Percentiles rank a stretch among this genome's conserved stretches.
phyloP scores from a whole-genome alignment of 176 grass and related monocot species.

The Cocos nucifera region DNA sequence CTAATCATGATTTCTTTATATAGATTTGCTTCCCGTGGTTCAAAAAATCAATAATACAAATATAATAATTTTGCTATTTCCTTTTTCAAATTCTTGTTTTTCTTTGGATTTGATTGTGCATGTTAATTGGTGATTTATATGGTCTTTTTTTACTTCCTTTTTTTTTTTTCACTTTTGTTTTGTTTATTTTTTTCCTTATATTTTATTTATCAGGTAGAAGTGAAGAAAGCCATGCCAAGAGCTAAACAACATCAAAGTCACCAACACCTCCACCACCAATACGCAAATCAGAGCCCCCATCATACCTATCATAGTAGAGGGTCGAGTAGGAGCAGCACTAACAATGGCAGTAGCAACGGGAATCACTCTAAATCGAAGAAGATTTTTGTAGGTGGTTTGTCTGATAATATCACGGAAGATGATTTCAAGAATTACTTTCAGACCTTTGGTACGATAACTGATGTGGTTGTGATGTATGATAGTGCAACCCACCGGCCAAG shows the following conservation, averaged over 20 bases:
- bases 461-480: constrained; percentile 34
- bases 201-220: too few relatives aligned
- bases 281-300: constrained; percentile 13
- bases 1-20: too few relatives aligned
- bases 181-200: too few relatives aligned
- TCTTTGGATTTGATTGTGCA: too few relatives aligned
- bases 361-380: constrained; percentile 31
- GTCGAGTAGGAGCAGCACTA: not conserved
- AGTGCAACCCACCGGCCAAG: constrained; percentile 18
- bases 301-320: constrained; percentile 21
- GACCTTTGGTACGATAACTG: constrained; percentile 50
- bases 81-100: too few relatives aligned
- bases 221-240: too few relatives aligned
- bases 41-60: too few relatives aligned
- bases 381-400: constrained; percentile 59
- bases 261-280: not conserved
- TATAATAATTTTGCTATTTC: too few relatives aligned
- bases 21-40: too few relatives aligned
- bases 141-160: too few relatives aligned
- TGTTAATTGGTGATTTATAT: too few relatives aligned
- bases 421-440: constrained; percentile 42
- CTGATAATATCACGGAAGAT: constrained; percentile 21
- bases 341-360: not conserved
- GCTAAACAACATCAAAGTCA: constrained; percentile 6
- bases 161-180: too few relatives aligned